A percentile compares a stretch with the other conserved stretches of the same genome.
These are phyloP conservation scores for Mortierella polycephala DNA, from an alignment of 371 early-diverging fungal species.

Conservation along the genomic window DNA sequence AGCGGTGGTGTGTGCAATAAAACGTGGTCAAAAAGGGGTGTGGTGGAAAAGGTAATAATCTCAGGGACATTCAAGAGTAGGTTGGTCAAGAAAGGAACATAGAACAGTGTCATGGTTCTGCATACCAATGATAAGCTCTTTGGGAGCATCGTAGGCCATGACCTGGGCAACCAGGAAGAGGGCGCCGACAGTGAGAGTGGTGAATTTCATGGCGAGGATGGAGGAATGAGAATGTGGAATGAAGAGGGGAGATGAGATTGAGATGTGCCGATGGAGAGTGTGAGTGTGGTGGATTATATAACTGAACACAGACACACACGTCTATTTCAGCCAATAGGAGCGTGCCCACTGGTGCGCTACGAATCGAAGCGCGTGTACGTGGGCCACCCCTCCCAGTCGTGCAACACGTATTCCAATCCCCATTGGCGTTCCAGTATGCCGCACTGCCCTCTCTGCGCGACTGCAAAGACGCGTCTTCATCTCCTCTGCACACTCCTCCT, in stretches of 20 bases:
- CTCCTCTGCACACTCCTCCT: no score
- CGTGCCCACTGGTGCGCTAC: constrained; percentile 8
- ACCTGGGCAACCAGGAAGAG: constrained; percentile 45
- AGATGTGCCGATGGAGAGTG: neutral
- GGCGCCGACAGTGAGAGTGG: constrained; percentile 39
- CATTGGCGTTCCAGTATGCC: neutral
- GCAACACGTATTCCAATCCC: neutral
- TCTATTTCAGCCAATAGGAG: constrained; percentile 14
- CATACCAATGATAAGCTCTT: constrained; percentile 37
- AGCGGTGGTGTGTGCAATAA: no score
- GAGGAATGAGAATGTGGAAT: constrained; percentile 6
- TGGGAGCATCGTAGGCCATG: constrained; percentile 42
- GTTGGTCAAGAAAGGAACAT: neutral
- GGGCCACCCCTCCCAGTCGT: no score
- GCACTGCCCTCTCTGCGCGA: neutral
- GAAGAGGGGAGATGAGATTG: constrained; percentile 1
- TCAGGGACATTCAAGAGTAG: neutral
- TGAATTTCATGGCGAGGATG: constrained; percentile 37
- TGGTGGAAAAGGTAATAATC: no score
- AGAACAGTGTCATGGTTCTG: neutral
- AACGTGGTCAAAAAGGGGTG: no score
- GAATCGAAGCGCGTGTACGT: no score
- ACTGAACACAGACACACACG: neutral
- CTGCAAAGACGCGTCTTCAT: no score
- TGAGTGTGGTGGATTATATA: neutral